Conservation (phyloP, 768 basidiomycete genomes). For the Saitozyma podzolica region DNA sequence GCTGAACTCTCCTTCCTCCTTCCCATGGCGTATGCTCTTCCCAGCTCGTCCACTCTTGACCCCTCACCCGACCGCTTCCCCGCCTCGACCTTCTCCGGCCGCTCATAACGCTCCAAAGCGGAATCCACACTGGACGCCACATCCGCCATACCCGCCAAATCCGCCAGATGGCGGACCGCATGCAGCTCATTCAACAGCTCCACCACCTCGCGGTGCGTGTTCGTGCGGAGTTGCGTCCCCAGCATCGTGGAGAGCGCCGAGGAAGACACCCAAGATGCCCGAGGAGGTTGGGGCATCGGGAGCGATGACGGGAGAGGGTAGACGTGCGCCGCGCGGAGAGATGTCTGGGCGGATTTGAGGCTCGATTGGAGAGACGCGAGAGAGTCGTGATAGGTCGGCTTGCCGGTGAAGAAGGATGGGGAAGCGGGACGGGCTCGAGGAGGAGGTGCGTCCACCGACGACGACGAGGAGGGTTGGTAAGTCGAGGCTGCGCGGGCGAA, state of each 20-base stretch:
- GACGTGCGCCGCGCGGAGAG: constrained; percentile 67
- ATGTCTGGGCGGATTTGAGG: constrained; percentile 60
- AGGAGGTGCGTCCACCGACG: not conserved
- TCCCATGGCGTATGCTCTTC: constrained; percentile 83
- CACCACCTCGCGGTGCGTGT: constrained; percentile 67
- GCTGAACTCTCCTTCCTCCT: constrained; percentile 86
- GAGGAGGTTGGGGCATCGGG: constrained; percentile 61
- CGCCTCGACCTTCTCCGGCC: constrained; percentile 59
- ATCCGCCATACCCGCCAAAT: constrained; percentile 29
- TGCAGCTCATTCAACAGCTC: constrained; percentile 45
- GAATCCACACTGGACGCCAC: constrained; percentile 23
- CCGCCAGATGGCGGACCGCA: constrained; percentile 34
- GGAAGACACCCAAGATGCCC: constrained; percentile 69
- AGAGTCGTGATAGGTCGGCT: constrained; percentile 71
- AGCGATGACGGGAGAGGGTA: constrained; percentile 74
- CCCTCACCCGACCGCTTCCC: constrained; percentile 21
- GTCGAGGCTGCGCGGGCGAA: too few species aligned
- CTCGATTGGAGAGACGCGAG: constrained; percentile 67
- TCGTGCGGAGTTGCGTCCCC: constrained; percentile 63
- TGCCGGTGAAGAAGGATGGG: constrained; percentile 80
- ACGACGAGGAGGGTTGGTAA: not conserved
- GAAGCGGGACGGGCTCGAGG: constrained; percentile 55
- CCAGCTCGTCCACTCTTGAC: constrained; percentile 63
- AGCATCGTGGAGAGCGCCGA: constrained; percentile 64
- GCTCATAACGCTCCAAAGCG: constrained; percentile 31